Evolutionary conservation across 108 stramenopile genomes (phyloP), one percentile per base, ranked within the genome.

Genomic region (Cyclostephanos tholiformis): DNA sequence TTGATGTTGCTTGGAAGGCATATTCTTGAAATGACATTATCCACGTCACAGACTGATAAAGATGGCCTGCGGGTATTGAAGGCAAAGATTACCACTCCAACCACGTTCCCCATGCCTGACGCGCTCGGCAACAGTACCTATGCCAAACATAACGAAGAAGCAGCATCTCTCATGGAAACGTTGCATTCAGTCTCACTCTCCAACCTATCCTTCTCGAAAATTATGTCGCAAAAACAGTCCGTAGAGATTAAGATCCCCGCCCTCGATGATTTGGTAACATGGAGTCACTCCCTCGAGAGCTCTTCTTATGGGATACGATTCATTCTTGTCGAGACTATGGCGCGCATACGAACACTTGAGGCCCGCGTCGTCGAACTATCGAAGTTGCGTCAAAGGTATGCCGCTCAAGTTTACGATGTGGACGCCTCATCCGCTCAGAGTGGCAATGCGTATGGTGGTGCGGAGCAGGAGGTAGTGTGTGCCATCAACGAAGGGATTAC

Each of bases 401-500:
- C 84, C 13, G 82, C 83, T 11, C 85, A 87, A 41, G 72, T 89
- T 0, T 72, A 71, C 44, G 70, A 81, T 52, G 64, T 70, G 9
- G 74, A 67, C 0, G 19, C 59, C 2, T 60, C 36, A 9, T 35
- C 44, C 5, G 13, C 12, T 23, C 17, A 9, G 12, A 49, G 41
- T 3, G n/a, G 50, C 16, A 44, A 69, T 59, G 36, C 30, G 6
- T 67, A 64, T 49, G 76, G 77, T 12, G 77, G 77, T 4, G 74
- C 58, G 27, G 86, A 87, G 36, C 83, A 87, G 75, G 85, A 86
- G 59, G 87, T 89, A 7, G 85, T 87, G 4, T 87, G 86, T 64
- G 84, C 83, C 49, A 69, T 89, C 29, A 83, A 83, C 56, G 84
- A 87, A 13, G 89, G 89, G 7, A 86, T 89, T 50, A 83, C 87